Conservation (phyloP, 2,329 filamentous ascomycete species). For the Periconia sp. region DNA sequence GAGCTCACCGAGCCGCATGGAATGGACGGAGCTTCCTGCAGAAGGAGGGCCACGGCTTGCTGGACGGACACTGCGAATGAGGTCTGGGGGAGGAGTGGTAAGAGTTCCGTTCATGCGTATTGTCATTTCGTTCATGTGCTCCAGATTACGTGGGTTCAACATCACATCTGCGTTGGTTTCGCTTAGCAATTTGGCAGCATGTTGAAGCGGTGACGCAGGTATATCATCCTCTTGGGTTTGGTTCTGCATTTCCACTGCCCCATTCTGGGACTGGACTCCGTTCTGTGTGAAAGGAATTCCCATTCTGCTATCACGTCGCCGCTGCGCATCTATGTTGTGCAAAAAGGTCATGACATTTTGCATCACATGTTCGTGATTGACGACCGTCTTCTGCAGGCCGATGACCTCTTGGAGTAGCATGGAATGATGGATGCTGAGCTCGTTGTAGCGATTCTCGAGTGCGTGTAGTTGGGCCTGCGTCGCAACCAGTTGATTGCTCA, state of each 20-base stretch:
- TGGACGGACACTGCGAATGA: constrained; percentile 51
- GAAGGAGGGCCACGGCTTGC: constrained; percentile 50
- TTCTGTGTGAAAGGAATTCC: constrained; percentile 43
- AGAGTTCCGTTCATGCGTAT: constrained; percentile 58
- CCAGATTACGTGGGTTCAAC: constrained; percentile 64
- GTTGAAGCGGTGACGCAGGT: constrained; percentile 67
- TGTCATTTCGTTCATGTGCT: constrained; percentile 64
- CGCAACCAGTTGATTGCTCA: constrained; percentile 84
- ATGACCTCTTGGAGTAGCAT: constrained; percentile 66
- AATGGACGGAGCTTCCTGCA: constrained; percentile 52
- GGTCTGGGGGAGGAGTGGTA: constrained; percentile 59
- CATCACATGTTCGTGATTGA: constrained; percentile 72
- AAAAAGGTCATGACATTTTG: constrained; percentile 71
- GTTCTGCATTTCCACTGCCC: constrained; percentile 46
- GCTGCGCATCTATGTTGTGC: constrained; percentile 65
- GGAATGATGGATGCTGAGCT: constrained; percentile 69
- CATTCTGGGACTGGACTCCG: constrained; percentile 44
- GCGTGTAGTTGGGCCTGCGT: constrained; percentile 91
- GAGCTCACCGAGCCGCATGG: constrained; percentile 60
- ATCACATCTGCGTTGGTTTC: constrained; percentile 68
- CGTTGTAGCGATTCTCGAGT: constrained; percentile 80
- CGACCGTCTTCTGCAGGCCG: constrained; percentile 68
- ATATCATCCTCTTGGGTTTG: constrained; percentile 59
- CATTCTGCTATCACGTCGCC: constrained; percentile 62
- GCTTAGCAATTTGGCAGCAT: constrained; percentile 66